Evolutionary conservation across 495 filamentous ascomycete genomes (phyloP).

Genomic region (Letharia lupina): DNA sequence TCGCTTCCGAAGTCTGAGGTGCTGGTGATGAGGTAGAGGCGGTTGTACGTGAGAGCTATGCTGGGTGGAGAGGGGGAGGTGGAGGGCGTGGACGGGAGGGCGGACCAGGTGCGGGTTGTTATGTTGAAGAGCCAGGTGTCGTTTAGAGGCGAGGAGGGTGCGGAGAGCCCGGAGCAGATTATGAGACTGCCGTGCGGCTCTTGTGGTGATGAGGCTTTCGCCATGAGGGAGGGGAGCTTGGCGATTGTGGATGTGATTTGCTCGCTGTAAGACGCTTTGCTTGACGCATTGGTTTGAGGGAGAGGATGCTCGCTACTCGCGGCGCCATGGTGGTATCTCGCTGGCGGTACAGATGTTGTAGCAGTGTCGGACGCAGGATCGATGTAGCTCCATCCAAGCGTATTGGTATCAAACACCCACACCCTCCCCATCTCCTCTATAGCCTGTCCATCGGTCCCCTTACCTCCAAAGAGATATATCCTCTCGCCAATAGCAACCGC

Average conservation of each 20-base stretch:
- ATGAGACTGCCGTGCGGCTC: conserved; percentile 34
- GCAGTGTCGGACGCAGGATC: conserved; percentile 14
- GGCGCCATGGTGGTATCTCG: conserved; percentile 19
- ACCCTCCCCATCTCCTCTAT: conserved; percentile 38
- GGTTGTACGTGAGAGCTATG: conserved; percentile 34
- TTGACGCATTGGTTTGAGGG: conserved; percentile 12
- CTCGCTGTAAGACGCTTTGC: conserved; percentile 18
- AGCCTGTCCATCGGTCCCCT: conserved; percentile 27
- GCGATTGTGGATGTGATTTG: conserved; percentile 21
- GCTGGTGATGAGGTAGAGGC: conserved; percentile 38
- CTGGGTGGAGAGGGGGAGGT: conserved; percentile 21
- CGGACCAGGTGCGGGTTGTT: conserved; percentile 35
- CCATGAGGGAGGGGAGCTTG: conserved; percentile 26
- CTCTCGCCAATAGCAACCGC: conserved; percentile 33
- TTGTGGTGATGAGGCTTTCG: conserved; percentile 21
- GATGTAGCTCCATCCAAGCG: conserved; percentile 29
- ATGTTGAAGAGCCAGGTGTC: conserved; percentile 45
- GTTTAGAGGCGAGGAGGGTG: conserved; percentile 20
- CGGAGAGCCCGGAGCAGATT: conserved; percentile 34
- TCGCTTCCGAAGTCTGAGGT: conserved; percentile 32
- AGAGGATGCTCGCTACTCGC: conserved; percentile 20
- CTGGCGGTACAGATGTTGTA: conserved; percentile 9
- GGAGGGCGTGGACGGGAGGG: conserved; percentile 34
- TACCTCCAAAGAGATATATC: conserved; percentile 41
- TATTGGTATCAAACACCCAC: conserved; percentile 41